phyloP scores from a whole-genome alignment of 1,139 yeast species.

The Suhomyces guaymorum region DNA sequence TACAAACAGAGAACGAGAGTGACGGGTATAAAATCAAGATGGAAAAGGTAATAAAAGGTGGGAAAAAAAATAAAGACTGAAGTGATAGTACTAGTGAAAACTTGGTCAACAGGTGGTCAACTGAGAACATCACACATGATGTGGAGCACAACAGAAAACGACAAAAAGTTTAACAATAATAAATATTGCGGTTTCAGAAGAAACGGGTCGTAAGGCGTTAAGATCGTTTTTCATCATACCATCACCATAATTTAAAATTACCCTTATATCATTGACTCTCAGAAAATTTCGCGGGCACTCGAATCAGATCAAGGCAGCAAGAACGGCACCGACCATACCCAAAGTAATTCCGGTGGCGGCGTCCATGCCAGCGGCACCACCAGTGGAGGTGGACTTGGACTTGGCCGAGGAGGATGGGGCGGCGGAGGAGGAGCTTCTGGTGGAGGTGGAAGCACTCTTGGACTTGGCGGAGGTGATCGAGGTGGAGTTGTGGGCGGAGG shows the following conservation, averaged over 20 bases:
- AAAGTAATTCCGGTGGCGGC: constrained; percentile 41
- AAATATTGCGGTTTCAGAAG: constrained; percentile 1
- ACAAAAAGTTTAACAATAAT: constrained; percentile 10
- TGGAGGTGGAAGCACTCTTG: constrained; percentile 12
- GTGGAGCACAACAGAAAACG: constrained; percentile 5
- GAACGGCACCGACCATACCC: constrained; percentile 52
- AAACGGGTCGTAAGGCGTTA: constrained; percentile 8
- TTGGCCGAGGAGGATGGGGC: constrained; percentile 3
- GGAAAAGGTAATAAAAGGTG: constrained; percentile 7
- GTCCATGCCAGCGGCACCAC: constrained; percentile 36
- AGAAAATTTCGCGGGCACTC: neutral
- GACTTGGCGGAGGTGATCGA: constrained; percentile 17
- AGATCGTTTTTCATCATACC: constrained; percentile 6
- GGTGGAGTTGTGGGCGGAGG: constrained; percentile 20
- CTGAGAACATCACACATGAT: constrained; percentile 9
- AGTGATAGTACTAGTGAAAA: constrained; percentile 3
- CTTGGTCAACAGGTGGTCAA: constrained; percentile 10
- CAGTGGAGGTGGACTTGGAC: constrained; percentile 22
- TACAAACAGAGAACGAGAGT: constrained; percentile 4
- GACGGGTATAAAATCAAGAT: too few relatives aligned
- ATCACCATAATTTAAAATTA: constrained; percentile 6
- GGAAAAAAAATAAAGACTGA: constrained; percentile 2
- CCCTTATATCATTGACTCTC: constrained; percentile 6
- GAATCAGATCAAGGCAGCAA: constrained; percentile 49
- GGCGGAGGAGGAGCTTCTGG: constrained; percentile 1